Percentiles rank a stretch among this genome's conserved stretches.
Conservation (phyloP, 768 basidiomycete genomes). For the Mycena leptocephala region DNA sequence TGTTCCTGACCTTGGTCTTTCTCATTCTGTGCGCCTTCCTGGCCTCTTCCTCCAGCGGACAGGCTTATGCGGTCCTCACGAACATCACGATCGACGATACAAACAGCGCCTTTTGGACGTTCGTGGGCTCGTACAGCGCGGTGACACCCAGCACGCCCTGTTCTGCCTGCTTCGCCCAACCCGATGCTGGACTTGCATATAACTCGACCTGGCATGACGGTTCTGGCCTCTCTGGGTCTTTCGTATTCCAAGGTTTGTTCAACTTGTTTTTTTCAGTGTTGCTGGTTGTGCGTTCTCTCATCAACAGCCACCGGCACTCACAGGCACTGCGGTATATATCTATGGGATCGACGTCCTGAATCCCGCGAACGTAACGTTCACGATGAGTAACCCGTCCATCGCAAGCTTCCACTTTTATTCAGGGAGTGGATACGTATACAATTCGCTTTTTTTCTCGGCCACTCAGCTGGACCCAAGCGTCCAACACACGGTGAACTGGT, state of each 20-base stretch:
- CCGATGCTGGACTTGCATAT: not conserved
- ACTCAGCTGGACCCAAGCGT: not conserved
- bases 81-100: constrained; percentile 25
- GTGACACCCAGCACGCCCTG: constrained; percentile 11
- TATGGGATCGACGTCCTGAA: not conserved
- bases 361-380: not conserved
- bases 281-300: not conserved
- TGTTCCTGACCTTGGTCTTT: too few relatives aligned
- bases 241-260: not conserved
- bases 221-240: not conserved
- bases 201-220: constrained; percentile 7
- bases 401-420: not conserved
- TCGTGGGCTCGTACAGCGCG: not conserved
- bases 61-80: not conserved
- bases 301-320: not conserved
- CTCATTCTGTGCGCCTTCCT: not conserved
- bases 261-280: not conserved
- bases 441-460: constrained; percentile 18
- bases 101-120: constrained; percentile 13
- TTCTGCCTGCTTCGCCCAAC: not conserved
- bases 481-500: constrained; percentile 10
- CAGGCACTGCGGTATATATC: not conserved
- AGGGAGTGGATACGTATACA: not conserved
- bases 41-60: not conserved
- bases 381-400: not conserved